Base-by-base conservation (phyloP, 2,329 filamentous ascomycete genomes). In the Metarhizium guizhouense region DNA sequence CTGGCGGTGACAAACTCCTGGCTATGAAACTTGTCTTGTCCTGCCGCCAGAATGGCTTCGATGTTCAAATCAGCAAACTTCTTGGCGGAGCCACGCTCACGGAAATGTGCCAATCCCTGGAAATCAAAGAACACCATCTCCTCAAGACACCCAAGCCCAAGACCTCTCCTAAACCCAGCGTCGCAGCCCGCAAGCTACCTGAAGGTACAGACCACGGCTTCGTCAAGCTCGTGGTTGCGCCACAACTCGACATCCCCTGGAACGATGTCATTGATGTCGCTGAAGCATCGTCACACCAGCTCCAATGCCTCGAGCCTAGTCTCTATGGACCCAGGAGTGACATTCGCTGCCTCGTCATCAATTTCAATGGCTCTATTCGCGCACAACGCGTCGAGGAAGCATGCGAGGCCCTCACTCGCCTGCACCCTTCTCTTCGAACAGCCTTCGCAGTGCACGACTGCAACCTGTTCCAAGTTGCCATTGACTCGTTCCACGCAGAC, bases 351-450 rank as follows among this genome's bases (percentile, higher is more conserved):
- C 67, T 81, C 3, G 64, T 76, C 1, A 72, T 82, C 57, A 74
- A 71, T 38, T 77, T 78, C 65, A 74, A 69, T 29, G 77, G 77
- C 0, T 63, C 70, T 0, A 61, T 80, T 0, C 68, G 74, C 34
- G 60, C 65, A 48, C 68, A 70, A 47, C 74, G 72, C 57, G 71
- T 81, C 1, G 73, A 79, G 56, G 68, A 71, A 1, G 76, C 77
- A 0, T 80, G 77, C 59, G 67, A 70, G 25, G 70, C 71, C 13
- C 68, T 81, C 8, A 67, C 69, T 0, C 65, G 66, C 38, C 68
- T 76, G 40, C 78, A 81, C 47, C 74, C 77, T 0, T 77, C 80
- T 32, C 70, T 85, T 7, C 76, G 80, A 25, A 82, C 82, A 0
- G 74, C 76, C 0, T 84, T 84, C 54, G 70, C 78, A 2, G 65